Conservation (phyloP, 352 stramenopile genomes). For the Globisporangium nunn region DNA sequence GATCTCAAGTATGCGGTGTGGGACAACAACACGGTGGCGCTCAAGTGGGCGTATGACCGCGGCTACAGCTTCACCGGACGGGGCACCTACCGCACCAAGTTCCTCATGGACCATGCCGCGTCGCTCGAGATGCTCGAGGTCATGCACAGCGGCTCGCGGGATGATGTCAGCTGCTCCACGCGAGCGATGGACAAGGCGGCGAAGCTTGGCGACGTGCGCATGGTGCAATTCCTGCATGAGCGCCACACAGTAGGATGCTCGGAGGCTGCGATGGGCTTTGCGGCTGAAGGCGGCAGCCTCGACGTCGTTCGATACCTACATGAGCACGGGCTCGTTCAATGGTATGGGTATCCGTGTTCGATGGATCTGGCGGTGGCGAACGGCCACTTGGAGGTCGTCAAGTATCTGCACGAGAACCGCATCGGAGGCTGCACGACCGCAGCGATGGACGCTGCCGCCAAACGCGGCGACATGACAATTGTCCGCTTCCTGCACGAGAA, state of each 20-base stretch:
- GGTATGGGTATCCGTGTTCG: neutral
- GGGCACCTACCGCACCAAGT: neutral
- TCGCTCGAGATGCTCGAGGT: slow-evolving; percentile 4
- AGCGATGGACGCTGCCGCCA: neutral
- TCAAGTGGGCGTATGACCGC: slow-evolving; percentile 3
- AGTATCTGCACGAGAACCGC: neutral
- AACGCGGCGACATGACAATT: neutral
- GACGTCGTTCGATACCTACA: slow-evolving; percentile 1
- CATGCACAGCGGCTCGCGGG: neutral
- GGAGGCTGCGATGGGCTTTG: neutral
- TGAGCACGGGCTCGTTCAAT: neutral
- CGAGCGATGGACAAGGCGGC: neutral
- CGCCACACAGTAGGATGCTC: neutral
- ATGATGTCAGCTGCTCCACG: neutral
- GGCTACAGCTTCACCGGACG: neutral
- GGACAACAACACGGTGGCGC: neutral
- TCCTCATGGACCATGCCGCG: slow-evolving; percentile 1
- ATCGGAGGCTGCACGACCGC: neutral
- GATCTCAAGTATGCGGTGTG: neutral
- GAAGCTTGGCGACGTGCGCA: neutral
- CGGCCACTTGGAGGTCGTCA: neutral
- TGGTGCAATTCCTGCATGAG: neutral
- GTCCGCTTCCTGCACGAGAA: neutral
- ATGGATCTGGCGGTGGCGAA: neutral
- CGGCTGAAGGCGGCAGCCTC: neutral